Base-by-base conservation (phyloP, 768 basidiomycete species). In the Phylloporus scabripes region DNA sequence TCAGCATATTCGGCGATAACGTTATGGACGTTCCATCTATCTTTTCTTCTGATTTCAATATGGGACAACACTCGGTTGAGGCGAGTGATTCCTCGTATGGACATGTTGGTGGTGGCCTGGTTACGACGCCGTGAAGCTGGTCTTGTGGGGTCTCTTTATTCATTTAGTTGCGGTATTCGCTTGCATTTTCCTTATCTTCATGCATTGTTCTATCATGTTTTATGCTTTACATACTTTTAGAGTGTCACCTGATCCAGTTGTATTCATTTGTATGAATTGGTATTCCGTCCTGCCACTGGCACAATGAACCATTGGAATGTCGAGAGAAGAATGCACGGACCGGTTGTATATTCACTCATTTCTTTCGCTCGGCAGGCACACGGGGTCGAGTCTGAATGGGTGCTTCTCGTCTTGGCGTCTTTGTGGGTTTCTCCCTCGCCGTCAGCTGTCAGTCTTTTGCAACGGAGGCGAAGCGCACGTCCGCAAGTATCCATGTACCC, bases 1-100 rank as follows among this genome's bases (percentile, higher is more conserved):
- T 84, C 72, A 73, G 75, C 52, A 70, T 85, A 61, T 79, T 85
- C 50, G 74, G 73, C 54, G 81, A 75, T 3, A 48, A 42, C 5
- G 57, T 64, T 6, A 70, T 77, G 32, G 63, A 73, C 40, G 63
- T 72, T 43, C 52, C 62, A 5, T 55, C 69, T 33, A 57, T 70
- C 17, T 69, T 72, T 41, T 34, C 56, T 14, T 34, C 65, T 31
- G 67, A 67, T 50, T 69, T 67, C 38, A 38, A 43, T 28, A 58
- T 69, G 56, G 60, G 60, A n/a, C 57, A 51, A 15, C 59, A 58
- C 46, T 50, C 54, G 34, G 41, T 46, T 26, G 67, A 67, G 29
- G 52, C 63, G 39, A 56, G 46, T 33, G 67, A 69, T 15, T 26
- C 57, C 11, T 36, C 67, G 1, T 69, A 69, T n/a, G 55, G 57